A percentile compares a stretch with the other conserved stretches of the same genome.
These are phyloP conservation scores for Fagopyrum homotropicum DNA, from an alignment of 148 eudicot species.

Conservation along the genomic window DNA sequence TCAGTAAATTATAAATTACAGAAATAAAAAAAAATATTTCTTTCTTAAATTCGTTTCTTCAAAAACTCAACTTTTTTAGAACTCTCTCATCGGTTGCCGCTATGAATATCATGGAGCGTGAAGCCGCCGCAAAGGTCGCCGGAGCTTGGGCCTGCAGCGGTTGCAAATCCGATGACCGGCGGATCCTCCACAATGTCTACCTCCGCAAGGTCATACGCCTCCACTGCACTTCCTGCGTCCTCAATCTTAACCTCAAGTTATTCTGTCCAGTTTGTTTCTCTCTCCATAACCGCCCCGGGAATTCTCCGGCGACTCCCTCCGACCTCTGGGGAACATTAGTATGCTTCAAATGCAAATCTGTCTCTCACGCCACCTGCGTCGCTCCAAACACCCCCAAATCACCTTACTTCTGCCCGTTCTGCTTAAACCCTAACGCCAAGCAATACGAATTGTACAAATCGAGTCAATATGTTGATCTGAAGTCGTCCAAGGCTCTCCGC, in stretches of 20 bases:
- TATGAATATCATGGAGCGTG: slow-evolving; percentile 1
- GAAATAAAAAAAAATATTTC: too few species aligned
- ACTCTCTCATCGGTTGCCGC: background rate
- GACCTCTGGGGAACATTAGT: slow-evolving; percentile 19
- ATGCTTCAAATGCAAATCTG: slow-evolving; percentile 57
- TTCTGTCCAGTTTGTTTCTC: slow-evolving; percentile 74
- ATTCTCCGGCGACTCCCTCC: slow-evolving; percentile 13
- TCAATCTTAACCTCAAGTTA: slow-evolving; percentile 46
- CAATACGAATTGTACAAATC: slow-evolving; percentile 24
- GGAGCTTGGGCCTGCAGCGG: slow-evolving; percentile 30
- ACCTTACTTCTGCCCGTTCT: slow-evolving; percentile 56
- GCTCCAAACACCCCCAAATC: slow-evolving; percentile 23
- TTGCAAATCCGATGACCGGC: slow-evolving; percentile 49
- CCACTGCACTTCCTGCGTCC: slow-evolving; percentile 76
- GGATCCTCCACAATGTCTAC: slow-evolving; percentile 61
- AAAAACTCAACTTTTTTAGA: background rate
- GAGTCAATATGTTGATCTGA: slow-evolving; percentile 29
- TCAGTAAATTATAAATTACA: too few species aligned
- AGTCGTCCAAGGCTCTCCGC: slow-evolving; percentile 41
- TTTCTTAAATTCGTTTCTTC: background rate
- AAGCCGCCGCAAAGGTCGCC: background rate
- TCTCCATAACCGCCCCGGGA: slow-evolving; percentile 26
- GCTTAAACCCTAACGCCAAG: slow-evolving; percentile 37
- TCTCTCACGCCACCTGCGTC: slow-evolving; percentile 50
- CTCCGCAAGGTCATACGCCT: slow-evolving; percentile 37